Conservation (phyloP, 2,329 filamentous ascomycete species). For the Colletotrichum sp. region DNA sequence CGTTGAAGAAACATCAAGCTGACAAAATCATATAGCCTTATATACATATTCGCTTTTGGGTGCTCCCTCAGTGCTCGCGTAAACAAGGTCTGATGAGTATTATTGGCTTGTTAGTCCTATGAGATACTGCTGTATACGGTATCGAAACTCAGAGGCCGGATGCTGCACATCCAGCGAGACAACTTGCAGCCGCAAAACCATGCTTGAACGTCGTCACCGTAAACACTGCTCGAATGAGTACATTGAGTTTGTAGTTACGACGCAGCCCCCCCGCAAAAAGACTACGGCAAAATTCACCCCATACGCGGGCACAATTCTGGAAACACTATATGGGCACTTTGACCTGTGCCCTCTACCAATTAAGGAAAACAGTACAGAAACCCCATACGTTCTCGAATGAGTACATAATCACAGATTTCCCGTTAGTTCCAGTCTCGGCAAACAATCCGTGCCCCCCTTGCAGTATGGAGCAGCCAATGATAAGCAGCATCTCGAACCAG, state of each 20-base stretch:
- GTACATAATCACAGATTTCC: not conserved
- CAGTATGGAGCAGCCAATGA: not conserved
- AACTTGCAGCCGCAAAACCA: not conserved
- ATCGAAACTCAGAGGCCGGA: not conserved
- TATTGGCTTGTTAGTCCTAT: not conserved
- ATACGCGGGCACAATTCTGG: too few relatives aligned
- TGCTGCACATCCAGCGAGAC: not conserved
- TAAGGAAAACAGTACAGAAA: too few relatives aligned
- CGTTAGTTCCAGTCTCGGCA: not conserved
- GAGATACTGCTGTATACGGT: not conserved
- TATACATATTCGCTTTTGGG: not conserved
- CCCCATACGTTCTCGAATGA: too few relatives aligned
- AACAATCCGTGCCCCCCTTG: not conserved
- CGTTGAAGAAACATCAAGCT: not conserved
- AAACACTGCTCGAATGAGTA: not conserved
- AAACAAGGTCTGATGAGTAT: not conserved
- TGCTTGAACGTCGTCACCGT: not conserved
- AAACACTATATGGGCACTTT: too few relatives aligned
- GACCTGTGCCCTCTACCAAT: too few relatives aligned
- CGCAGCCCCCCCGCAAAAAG: too few relatives aligned
- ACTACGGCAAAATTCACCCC: too few relatives aligned
- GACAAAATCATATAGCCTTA: not conserved
- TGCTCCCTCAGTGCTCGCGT: not conserved
- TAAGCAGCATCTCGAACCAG: not conserved
- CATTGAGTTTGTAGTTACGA: too few relatives aligned